Base-by-base conservation (phyloP, 2,329 filamentous ascomycete species). In the Microcera coccophila region DNA sequence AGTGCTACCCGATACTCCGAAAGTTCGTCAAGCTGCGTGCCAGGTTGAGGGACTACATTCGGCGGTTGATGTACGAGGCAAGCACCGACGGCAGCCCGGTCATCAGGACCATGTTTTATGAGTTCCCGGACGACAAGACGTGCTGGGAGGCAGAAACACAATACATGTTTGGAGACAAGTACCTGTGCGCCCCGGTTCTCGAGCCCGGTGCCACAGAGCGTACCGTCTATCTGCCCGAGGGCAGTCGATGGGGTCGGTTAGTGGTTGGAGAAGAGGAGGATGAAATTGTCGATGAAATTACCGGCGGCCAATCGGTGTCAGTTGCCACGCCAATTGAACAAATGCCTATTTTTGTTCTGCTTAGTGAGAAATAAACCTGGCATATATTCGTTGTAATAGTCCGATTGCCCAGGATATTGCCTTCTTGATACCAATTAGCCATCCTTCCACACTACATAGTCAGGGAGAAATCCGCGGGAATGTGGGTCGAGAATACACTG, bases 21-120 rank as follows among this genome's bases (percentile, higher is more conserved):
- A 76, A 70, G 50, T 84, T 83, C 49, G 69, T 86, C 56, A 49
- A 54, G 4, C 65, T 85, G 11, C 70, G 81, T 2, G 81, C 85
- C 60, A 57, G 71, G 24, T 45, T 85, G 57, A 67, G 81, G 4
- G 68, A 69, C 1, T 85, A 85, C 47, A 81, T 75, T 0, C 62
- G 81, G 2, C 58, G 45, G 0, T 54, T 85, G 46, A 84, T 84
- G 81, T 63, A 60, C 28, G 71, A 78, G 48, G 81, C 81, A 1
- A 78, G 82, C 48, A 68, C 76, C 47, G 74, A 72, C 39, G 81
- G 82, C 0, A 71, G 71, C 0, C 81, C 82, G 0, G 65, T 85
- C 9, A 85, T 86, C 57, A 63, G 82, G 11, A 69, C 81, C 1
- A 56, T 80, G 10, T 85, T 31, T 35, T 37, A 44, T 41, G 45